Conservation (phyloP, 2,329 filamentous ascomycete genomes). For the Colletotrichum brevisporum region DNA sequence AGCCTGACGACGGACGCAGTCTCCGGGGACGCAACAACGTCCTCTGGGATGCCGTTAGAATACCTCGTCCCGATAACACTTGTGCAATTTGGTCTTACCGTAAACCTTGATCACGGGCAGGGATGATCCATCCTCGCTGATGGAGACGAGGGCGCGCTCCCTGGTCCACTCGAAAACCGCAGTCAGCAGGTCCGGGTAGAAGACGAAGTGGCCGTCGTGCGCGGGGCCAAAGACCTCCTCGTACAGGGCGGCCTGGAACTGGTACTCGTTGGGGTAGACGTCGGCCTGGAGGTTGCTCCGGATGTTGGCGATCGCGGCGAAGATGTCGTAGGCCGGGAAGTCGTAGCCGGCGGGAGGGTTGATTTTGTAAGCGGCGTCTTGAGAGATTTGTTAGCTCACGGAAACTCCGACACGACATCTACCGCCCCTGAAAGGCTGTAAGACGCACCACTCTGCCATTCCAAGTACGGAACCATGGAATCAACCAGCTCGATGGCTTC, state of each 20-base stretch:
- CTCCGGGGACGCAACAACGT: slow-evolving; percentile 50
- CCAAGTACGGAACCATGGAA: slow-evolving; percentile 56
- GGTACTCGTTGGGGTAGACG: slow-evolving; percentile 56
- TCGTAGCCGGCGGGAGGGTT: slow-evolving; percentile 66
- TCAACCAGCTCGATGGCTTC: slow-evolving; percentile 56
- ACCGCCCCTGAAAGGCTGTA: neutral
- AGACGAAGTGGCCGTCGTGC: slow-evolving; percentile 59
- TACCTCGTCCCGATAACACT: neutral
- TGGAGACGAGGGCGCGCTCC: slow-evolving; percentile 57
- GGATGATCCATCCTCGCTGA: slow-evolving; percentile 53
- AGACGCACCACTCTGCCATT: slow-evolving; percentile 55
- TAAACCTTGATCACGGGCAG: slow-evolving; percentile 64
- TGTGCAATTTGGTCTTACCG: neutral
- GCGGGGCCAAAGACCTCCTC: slow-evolving; percentile 53
- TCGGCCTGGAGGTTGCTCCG: slow-evolving; percentile 49
- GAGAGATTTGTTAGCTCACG: neutral
- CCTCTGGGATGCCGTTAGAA: slow-evolving; percentile 35
- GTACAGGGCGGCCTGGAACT: slow-evolving; percentile 58
- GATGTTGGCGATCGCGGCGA: slow-evolving; percentile 51
- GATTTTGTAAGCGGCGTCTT: slow-evolving; percentile 60
- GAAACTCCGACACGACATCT: too few relatives aligned
- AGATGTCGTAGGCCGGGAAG: slow-evolving; percentile 59
- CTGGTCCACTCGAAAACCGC: slow-evolving; percentile 54
- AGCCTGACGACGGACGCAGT: slow-evolving; percentile 44
- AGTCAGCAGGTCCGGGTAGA: slow-evolving; percentile 57